Conservation (phyloP, 306 rosid species). For the Cicer yamashitae region DNA sequence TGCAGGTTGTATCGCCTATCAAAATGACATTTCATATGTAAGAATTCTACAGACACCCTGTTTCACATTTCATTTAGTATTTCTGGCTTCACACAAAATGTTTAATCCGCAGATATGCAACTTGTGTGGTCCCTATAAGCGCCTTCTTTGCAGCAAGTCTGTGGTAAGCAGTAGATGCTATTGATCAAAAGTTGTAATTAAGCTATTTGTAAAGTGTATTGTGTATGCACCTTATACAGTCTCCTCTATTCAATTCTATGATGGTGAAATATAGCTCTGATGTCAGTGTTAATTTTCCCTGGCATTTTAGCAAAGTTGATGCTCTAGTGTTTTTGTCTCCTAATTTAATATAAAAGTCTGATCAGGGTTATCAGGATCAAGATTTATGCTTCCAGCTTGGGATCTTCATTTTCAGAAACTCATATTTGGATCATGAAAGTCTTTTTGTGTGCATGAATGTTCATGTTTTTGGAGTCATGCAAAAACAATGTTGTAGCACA, state of each 20-base stretch:
- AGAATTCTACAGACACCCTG: slow-evolving; percentile 49
- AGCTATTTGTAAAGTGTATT: slow-evolving; percentile 5
- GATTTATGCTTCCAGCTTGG: slow-evolving; percentile 16
- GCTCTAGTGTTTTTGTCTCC: neutral
- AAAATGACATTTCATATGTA: slow-evolving; percentile 96
- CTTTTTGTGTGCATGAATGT: slow-evolving; percentile 17
- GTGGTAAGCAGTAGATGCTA: slow-evolving; percentile 70
- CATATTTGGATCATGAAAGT: slow-evolving; percentile 11
- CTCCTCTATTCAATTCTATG: slow-evolving; percentile 2
- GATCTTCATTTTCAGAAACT: slow-evolving; percentile 3
- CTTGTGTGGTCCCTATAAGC: slow-evolving; percentile 93
- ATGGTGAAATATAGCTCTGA: slow-evolving; percentile 4
- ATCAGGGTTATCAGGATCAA: neutral
- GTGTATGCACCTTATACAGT: slow-evolving; percentile 13
- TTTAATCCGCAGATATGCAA: slow-evolving; percentile 78
- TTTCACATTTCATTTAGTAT: slow-evolving; percentile 37
- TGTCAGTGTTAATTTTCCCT: neutral
- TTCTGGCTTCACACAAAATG: slow-evolving; percentile 41
- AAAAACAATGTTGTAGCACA: slow-evolving; percentile 6
- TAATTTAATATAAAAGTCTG: neutral
- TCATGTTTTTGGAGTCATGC: slow-evolving; percentile 1
- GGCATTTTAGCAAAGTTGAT: slow-evolving; percentile 20
- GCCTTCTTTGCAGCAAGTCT: slow-evolving; percentile 99
- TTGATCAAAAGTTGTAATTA: slow-evolving; percentile 34
- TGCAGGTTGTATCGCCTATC: slow-evolving; percentile 96